These are phyloP conservation scores for Diplodia scrobiculata DNA, from an alignment of 2,329 filamentous ascomycete species.

Conservation along the genomic window DNA sequence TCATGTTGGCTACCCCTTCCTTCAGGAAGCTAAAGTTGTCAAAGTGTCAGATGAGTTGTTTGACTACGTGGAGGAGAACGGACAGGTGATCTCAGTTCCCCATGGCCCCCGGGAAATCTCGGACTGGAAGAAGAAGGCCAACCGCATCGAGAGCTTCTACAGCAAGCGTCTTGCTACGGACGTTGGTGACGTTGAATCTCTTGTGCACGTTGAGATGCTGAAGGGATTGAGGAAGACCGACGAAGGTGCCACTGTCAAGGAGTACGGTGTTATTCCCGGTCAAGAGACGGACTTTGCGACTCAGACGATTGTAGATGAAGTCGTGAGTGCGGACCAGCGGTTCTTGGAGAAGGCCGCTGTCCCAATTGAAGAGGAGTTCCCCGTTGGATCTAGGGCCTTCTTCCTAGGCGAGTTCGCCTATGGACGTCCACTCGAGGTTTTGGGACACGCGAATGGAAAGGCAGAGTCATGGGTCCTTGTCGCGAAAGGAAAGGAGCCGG, in stretches of 20 bases:
- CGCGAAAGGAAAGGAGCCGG: constrained; percentile 70
- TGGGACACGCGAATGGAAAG: constrained; percentile 71
- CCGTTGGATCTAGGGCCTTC: constrained; percentile 78
- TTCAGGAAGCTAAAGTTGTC: constrained; percentile 89
- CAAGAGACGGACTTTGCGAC: constrained; percentile 88
- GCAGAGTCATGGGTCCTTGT: constrained; percentile 77
- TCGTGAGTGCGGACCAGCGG: constrained; percentile 85
- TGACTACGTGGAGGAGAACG: constrained; percentile 72
- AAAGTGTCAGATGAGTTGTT: constrained; percentile 93
- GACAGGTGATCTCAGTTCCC: constrained; percentile 67
- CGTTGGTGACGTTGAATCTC: constrained; percentile 81
- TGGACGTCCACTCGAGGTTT: constrained; percentile 83
- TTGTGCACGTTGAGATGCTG: constrained; percentile 91
- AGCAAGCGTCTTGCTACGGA: constrained; percentile 88
- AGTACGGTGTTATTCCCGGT: constrained; percentile 83
- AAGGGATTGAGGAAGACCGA: constrained; percentile 89
- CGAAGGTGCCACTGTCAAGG: constrained; percentile 86
- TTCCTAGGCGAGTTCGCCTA: constrained; percentile 94
- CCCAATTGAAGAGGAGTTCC: constrained; percentile 89
- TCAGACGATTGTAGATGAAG: constrained; percentile 85
- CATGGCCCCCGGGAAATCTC: constrained; percentile 76
- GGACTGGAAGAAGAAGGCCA: constrained; percentile 81
- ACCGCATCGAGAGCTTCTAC: constrained; percentile 81
- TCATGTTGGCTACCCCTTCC: constrained; percentile 90
- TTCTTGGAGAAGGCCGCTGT: constrained; percentile 89